A percentile compares a stretch with the other conserved stretches of the same genome.
These are phyloP conservation scores for Silene uniflora DNA, from an alignment of 148 eudicot species.

Conservation along the genomic window DNA sequence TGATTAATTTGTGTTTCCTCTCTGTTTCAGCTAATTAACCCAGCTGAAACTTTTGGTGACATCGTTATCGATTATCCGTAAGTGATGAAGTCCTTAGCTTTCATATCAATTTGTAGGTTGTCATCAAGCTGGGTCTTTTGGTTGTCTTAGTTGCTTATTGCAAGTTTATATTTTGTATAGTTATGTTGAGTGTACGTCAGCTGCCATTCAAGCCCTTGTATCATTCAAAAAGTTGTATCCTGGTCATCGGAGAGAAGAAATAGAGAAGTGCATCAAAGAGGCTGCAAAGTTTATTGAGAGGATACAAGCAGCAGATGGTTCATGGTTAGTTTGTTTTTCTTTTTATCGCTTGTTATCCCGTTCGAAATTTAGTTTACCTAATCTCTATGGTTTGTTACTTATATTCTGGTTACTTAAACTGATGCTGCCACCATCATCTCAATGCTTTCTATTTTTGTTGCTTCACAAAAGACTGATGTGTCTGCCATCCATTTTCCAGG, in stretches of 20 bases:
- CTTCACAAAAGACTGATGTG: not conserved
- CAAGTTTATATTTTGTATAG: conserved; percentile 31
- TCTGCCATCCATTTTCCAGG: conserved; percentile 37
- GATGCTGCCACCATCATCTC: not conserved
- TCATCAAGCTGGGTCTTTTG: not conserved
- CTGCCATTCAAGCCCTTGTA: conserved; percentile 83
- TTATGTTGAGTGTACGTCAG: conserved; percentile 95
- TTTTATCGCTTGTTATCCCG: not conserved
- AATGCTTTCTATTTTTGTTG: conserved; percentile 4
- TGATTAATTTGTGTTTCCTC: not conserved
- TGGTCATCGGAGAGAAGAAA: conserved; percentile 78
- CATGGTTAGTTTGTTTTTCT: conserved; percentile 60
- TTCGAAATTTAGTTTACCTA: not conserved
- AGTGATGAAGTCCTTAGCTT: conserved; percentile 31
- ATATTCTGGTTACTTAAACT: conserved; percentile 5
- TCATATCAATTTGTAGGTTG: not conserved
- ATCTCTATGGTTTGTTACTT: not conserved
- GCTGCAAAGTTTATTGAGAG: conserved; percentile 67
- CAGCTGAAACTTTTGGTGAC: conserved; percentile 98
- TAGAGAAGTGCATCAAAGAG: conserved; percentile 56
- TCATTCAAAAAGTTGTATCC: conserved; percentile 70
- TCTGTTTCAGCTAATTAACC: conserved; percentile 72
- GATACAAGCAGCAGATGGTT: conserved; percentile 82
- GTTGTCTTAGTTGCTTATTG: not conserved
- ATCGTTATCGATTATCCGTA: conserved; percentile 99